phyloP scores from a whole-genome alignment of 1,284 basidiomycete genomes.

The Ustanciosporium gigantosporum region DNA sequence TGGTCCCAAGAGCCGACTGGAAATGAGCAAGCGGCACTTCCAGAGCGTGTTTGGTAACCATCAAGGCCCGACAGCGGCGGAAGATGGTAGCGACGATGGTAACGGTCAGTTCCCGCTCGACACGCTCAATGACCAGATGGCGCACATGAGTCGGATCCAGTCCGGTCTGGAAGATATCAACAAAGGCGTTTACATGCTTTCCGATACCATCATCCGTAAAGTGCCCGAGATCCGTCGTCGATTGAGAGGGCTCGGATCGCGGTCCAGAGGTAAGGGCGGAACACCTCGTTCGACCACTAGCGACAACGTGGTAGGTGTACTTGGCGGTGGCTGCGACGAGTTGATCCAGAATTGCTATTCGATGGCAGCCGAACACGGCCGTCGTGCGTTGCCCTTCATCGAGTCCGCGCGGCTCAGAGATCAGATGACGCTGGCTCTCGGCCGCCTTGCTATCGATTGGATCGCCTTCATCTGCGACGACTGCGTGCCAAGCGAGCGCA shows the following conservation, averaged over 20 bases:
- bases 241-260: slow-evolving; percentile 22
- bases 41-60: slow-evolving; percentile 43
- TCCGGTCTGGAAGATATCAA: slow-evolving; percentile 87
- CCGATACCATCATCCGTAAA: slow-evolving; percentile 86
- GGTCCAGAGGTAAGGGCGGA: slow-evolving; percentile 6
- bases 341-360: slow-evolving; percentile 92
- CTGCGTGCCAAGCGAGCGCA: slow-evolving; percentile 92
- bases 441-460: slow-evolving; percentile 67
- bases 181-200: slow-evolving; percentile 82
- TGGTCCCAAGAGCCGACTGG: slow-evolving; percentile 77
- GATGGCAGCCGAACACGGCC: slow-evolving; percentile 81
- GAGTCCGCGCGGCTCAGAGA: slow-evolving; percentile 49
- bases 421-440: slow-evolving; percentile 55
- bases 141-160: slow-evolving; percentile 87
- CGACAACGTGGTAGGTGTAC: slow-evolving; percentile 8
- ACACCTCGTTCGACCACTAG: slow-evolving; percentile 18
- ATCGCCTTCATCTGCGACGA: slow-evolving; percentile 98
- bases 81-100: slow-evolving; percentile 49
- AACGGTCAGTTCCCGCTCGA: slow-evolving; percentile 60
- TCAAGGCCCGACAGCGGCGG: slow-evolving; percentile 16
- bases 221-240: slow-evolving; percentile 46
- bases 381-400: slow-evolving; percentile 56
- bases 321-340: slow-evolving; percentile 65
- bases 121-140: slow-evolving; percentile 81
- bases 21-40: slow-evolving; percentile 78